A percentile compares a stretch with the other conserved stretches of the same genome.
Evolutionary conservation across 305 asterid species (phyloP).

Genomic region (Fraxinus velutina): DNA sequence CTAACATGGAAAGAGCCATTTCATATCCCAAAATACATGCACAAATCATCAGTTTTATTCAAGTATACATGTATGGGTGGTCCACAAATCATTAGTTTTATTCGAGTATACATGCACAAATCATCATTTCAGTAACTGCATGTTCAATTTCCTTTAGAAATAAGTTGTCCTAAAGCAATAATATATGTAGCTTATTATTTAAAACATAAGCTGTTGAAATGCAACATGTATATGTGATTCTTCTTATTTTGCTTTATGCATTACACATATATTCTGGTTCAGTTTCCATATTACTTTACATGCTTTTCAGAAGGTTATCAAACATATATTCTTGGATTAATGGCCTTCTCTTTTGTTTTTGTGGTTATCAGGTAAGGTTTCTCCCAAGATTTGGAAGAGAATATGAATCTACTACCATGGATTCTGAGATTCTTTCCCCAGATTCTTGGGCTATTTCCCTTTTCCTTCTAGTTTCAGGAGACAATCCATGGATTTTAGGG

Average conservation of each 20-base stretch:
- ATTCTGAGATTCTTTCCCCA: slow-evolving; percentile 77
- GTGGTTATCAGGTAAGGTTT: slow-evolving; percentile 74
- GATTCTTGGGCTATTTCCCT: slow-evolving; percentile 81
- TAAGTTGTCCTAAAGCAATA: neutral
- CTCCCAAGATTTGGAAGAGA: slow-evolving; percentile 95
- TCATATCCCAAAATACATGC: no score
- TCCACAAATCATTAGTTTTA: no score
- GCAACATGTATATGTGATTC: neutral
- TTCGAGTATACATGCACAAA: no score
- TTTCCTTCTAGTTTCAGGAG: slow-evolving; percentile 76
- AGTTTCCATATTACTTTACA: neutral
- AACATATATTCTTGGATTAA: slow-evolving; percentile 10
- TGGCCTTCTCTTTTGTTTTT: neutral
- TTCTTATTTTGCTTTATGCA: neutral
- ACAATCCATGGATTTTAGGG: slow-evolving; percentile 57
- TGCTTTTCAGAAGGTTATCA: slow-evolving; percentile 22
- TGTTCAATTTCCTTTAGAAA: neutral
- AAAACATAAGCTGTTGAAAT: neutral
- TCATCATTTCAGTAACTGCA: no score
- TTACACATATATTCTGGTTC: neutral
- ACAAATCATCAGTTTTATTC: no score
- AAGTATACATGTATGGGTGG: no score
- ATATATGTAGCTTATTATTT: neutral
- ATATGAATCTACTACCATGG: slow-evolving; percentile 63
- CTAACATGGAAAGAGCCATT: no score